These are phyloP conservation scores for Fusarium pseudoanthophilum DNA, from an alignment of 2,329 filamentous ascomycete genomes.

Conservation along the genomic window DNA sequence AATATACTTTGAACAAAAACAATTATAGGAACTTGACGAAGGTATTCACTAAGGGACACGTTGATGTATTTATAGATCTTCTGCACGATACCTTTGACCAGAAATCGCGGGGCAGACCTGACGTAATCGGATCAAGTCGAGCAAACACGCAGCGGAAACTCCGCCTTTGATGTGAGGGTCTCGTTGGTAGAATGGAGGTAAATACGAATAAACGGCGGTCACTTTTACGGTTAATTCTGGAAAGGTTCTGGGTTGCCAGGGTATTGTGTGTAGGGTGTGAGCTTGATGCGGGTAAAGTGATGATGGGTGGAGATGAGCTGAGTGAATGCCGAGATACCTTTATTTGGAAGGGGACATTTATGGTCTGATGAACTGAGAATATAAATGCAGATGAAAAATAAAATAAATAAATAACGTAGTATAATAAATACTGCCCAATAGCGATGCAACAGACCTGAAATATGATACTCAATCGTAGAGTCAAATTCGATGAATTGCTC, in stretches of 20 bases:
- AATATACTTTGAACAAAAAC: not conserved
- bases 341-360: not conserved
- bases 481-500: not conserved
- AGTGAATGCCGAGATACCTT: not conserved
- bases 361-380: not conserved
- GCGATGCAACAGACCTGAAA: not conserved
- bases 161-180: not conserved
- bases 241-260: not conserved
- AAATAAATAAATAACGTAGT: not conserved
- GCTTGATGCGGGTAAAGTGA: not conserved
- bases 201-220: not conserved
- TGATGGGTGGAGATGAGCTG: conserved; percentile 1
- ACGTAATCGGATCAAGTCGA: conserved; percentile 26
- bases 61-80: conserved; percentile 9
- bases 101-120: conserved; percentile 31
- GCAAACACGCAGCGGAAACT: not conserved
- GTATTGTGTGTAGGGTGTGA: not conserved
- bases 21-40: not conserved
- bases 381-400: rapidly evolving
- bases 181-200: not conserved
- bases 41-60: not conserved
- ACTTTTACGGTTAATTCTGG: conserved; percentile 6
- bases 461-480: not conserved
- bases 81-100: not conserved
- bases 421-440: not conserved